These are phyloP conservation scores for Apiospora saccharicola DNA, from an alignment of 2,329 filamentous ascomycete genomes.

Conservation along the genomic window DNA sequence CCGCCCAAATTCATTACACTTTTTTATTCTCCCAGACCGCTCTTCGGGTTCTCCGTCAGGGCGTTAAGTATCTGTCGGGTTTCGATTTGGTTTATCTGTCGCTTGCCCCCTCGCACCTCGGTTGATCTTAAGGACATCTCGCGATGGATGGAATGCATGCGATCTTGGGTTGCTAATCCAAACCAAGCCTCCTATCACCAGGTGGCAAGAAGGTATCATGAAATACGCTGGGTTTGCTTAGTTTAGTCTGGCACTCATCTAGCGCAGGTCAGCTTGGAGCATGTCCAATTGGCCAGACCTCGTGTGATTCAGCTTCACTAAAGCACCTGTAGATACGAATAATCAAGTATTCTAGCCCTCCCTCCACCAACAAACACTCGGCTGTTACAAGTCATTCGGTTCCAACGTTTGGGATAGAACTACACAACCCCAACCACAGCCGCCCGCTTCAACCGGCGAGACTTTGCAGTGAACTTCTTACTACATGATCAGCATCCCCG, in stretches of 20 bases:
- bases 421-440: neutral
- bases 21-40: neutral
- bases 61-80: neutral
- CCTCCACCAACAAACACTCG: neutral
- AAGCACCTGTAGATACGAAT: neutral
- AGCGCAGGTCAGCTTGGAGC: conserved; percentile 13
- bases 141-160: neutral
- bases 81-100: neutral
- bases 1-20: neutral
- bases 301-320: conserved; percentile 10
- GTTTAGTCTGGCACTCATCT: conserved; percentile 10
- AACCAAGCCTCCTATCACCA: neutral
- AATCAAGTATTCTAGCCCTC: conserved; percentile 3
- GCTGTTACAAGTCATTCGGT: conserved; percentile 1
- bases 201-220: conserved; percentile 10
- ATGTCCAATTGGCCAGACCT: conserved; percentile 8
- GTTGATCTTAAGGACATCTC: neutral
- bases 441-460: neutral
- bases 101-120: neutral
- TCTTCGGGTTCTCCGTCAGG: conserved; percentile 15
- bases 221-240: neutral
- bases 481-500: neutral
- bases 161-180: neutral
- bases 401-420: neutral
- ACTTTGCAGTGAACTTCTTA: neutral